Evolutionary conservation across 805 yeast genomes (phyloP), one percentile per base, ranked within the genome.

Genomic region (Metschnikowia proteae): DNA sequence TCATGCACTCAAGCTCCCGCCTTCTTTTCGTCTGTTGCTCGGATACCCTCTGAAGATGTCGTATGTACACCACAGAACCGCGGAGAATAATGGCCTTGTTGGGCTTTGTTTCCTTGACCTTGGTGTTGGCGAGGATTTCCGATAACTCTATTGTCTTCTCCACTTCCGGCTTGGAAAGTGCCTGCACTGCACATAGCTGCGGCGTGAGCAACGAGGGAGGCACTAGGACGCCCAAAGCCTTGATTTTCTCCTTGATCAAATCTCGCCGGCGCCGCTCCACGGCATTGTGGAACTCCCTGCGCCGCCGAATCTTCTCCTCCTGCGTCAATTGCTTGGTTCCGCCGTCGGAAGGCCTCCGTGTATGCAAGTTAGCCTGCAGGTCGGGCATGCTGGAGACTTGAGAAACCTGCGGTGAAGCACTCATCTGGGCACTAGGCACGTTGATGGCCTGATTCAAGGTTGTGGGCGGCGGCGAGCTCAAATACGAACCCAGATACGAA

Each of bases 201-300:
- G 78, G 77, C 47, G 78, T 74, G 25, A 86, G 65, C 51, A 87
- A 63, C 3, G 86, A 74, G 0, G 89, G 92, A 1, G 97, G 97
- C 1, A 91, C 86, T 43, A 91, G 73, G 25, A 78, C 67, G 1
- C 96, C 92, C 59, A 91, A 71, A 58, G 88, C 96, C 62, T 86
- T 85, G 53, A 91, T 90, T 59, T 88, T 82, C 60, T 87, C 95
- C 63, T 91, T 90, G 60, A 91, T 91, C 57, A 88, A 74, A 64
- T 92, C 98, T 53, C 98, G 76, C 61, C 98, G 78, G 57, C 96
- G 76, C 59, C 97, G 78, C 66, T 91, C 98, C 4, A 91, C 97
- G 1, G 96, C 96, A 62, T 91, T 91, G 65, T 91, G 98, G 53
- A 89, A 84, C 62, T 90, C 96, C 51, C 96, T 72, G 53, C 96